These are phyloP conservation scores for Colletotrichum aenigma DNA, from an alignment of 2,329 filamentous ascomycete species.

Conservation along the genomic window DNA sequence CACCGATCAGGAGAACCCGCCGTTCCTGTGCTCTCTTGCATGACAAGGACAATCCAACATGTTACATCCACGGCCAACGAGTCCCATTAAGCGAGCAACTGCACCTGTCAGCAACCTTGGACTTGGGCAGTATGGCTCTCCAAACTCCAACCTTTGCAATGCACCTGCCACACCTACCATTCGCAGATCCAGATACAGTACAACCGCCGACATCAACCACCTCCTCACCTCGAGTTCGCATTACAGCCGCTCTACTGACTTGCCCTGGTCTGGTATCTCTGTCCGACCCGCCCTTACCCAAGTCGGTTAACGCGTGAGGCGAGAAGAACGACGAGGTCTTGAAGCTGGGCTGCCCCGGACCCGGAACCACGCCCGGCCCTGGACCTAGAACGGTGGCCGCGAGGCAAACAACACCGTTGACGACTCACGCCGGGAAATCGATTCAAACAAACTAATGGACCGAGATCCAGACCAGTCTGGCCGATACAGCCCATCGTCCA, in stretches of 20 bases:
- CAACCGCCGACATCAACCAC: background rate
- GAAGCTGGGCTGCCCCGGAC: background rate
- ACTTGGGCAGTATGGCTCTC: background rate
- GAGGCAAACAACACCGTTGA: background rate
- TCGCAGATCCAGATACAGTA: background rate
- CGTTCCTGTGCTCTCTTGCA: background rate
- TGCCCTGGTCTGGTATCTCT: background rate
- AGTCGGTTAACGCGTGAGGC: background rate
- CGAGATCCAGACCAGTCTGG: conserved; percentile 11
- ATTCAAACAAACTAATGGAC: background rate
- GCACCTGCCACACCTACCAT: background rate
- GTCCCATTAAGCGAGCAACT: background rate
- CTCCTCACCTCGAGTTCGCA: background rate
- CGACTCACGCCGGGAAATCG: background rate
- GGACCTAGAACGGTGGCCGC: conserved; percentile 1
- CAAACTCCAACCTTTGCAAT: background rate
- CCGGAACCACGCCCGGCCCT: background rate
- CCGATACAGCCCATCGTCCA: background rate
- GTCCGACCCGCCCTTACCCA: background rate
- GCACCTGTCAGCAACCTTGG: background rate
- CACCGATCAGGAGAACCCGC: background rate
- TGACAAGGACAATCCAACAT: background rate
- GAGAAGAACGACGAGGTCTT: background rate
- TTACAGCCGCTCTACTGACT: background rate
- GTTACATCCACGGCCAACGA: background rate